These are phyloP conservation scores for Saccharomycopsis malanga DNA, from an alignment of 805 yeast species.

Conservation along the genomic window DNA sequence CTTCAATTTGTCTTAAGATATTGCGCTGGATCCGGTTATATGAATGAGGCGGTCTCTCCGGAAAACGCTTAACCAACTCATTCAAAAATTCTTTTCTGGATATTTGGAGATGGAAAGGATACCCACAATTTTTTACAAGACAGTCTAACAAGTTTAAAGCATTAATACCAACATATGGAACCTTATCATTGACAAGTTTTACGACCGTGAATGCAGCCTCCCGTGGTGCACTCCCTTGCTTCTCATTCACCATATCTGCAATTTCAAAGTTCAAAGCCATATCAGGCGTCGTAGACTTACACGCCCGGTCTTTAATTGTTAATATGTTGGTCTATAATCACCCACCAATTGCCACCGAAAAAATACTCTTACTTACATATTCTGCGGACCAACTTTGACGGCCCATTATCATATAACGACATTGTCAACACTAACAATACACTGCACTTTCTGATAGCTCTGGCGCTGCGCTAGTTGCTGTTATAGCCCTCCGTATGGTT, in stretches of 20 bases:
- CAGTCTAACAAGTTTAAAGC: slow-evolving; percentile 81
- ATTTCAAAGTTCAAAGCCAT: slow-evolving; percentile 83
- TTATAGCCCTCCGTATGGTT: too few relatives aligned
- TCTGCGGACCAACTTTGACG: slow-evolving; percentile 25
- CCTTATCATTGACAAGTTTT: slow-evolving; percentile 71
- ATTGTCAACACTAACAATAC: too few relatives aligned
- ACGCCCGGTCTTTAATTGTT: slow-evolving; percentile 59
- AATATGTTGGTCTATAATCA: background rate
- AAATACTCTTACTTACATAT: slow-evolving; percentile 26
- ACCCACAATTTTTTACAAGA: slow-evolving; percentile 94
- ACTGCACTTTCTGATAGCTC: too few relatives aligned
- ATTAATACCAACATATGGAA: slow-evolving; percentile 75
- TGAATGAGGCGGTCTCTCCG: slow-evolving; percentile 86
- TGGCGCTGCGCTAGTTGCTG: too few relatives aligned
- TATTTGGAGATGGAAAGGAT: slow-evolving; percentile 91
- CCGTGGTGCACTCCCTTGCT: slow-evolving; percentile 84
- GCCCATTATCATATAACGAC: slow-evolving; percentile 6
- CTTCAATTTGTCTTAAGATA: slow-evolving; percentile 85
- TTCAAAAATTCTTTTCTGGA: slow-evolving; percentile 92
- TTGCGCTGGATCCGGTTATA: slow-evolving; percentile 78
- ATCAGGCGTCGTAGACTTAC: slow-evolving; percentile 81
- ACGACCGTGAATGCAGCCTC: slow-evolving; percentile 89
- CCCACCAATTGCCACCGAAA: too few relatives aligned
- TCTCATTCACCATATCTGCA: slow-evolving; percentile 87
- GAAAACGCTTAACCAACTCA: slow-evolving; percentile 86